Evolutionary conservation across 495 filamentous ascomycete species (phyloP), one percentile per base, ranked within the genome.

Genomic region (Achaetomiella virescens): DNA sequence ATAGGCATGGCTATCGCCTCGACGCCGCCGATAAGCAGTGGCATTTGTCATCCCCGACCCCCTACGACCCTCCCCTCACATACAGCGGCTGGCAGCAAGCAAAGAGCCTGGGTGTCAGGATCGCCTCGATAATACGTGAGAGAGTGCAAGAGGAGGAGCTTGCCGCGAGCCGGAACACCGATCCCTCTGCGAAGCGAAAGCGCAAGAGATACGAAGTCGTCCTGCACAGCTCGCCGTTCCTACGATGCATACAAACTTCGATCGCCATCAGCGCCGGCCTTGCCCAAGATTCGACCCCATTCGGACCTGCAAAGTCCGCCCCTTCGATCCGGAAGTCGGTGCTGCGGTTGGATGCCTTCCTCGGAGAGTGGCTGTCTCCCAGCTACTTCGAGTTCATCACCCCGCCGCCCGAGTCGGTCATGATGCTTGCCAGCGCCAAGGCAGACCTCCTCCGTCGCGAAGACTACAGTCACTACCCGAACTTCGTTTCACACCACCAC

Each of bases 51-150:
- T 95, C 95, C 5, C 86, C 91, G 3, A 92, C 88, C 3, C 95
- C 93, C 6, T 97, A 97, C 75, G 92, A 99, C 57, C 88, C 93
- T 41, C 93, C 95, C 40, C 79, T 99, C 44, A 96, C 91, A 15
- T 97, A 96, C 65, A 87, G 90, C 57, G 93, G 93, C 42, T 97
- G 91, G 91, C 80, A 81, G 18, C 92, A 97, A 66, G 84, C 86
- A 48, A 85, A 86, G 56, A 82, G 81, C 9, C 75, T 97, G 2
- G 93, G 93, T 3, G 74, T 78, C 17, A 83, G 90, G 37, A 96
- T 99, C 52, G 85, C 84, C 3, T 82, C 74, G 57, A 82, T 97
- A 7, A 70, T 97, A 58, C 79, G 70, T 54, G 73, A 78, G 24
- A 66, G 70, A 41, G 70, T 73, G 20, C 63, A 66, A 21, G 66